phyloP scores from a whole-genome alignment of 768 basidiomycete genomes.

The Pisolithus tinctorius region DNA sequence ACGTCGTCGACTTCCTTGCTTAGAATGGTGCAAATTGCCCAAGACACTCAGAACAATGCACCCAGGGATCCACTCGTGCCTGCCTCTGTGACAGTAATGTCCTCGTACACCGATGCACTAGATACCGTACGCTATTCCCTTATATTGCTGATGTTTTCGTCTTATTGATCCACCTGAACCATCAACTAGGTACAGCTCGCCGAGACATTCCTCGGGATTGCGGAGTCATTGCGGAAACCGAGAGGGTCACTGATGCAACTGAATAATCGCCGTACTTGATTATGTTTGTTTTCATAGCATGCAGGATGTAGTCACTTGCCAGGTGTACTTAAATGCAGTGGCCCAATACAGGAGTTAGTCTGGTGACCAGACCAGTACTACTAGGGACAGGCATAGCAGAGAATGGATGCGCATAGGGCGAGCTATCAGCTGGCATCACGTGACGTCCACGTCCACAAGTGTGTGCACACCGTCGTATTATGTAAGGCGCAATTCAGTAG shows the following conservation, averaged over 20 bases:
- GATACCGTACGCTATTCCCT: slow-evolving; percentile 36
- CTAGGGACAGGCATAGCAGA: too few species aligned
- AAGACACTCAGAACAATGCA: slow-evolving; percentile 37
- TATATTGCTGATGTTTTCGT: background rate
- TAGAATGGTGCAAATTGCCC: slow-evolving; percentile 48
- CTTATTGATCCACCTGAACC: background rate
- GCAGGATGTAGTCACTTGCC: too few species aligned
- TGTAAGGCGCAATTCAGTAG: too few species aligned
- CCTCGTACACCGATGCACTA: slow-evolving; percentile 44
- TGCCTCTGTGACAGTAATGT: slow-evolving; percentile 26
- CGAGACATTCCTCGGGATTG: slow-evolving; percentile 51
- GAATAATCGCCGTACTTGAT: too few species aligned
- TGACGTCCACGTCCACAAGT: too few species aligned
- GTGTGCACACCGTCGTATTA: too few species aligned
- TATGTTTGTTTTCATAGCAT: too few species aligned
- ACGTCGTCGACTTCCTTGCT: slow-evolving; percentile 23
- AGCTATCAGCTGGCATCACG: too few species aligned
- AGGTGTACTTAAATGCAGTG: too few species aligned
- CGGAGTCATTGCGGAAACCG: slow-evolving; percentile 51
- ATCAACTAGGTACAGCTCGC: slow-evolving; percentile 42
- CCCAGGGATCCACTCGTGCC: slow-evolving; percentile 35
- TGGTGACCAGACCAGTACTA: too few species aligned
- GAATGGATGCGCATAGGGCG: too few species aligned
- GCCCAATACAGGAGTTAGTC: too few species aligned
- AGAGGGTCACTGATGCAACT: slow-evolving; percentile 15